These are phyloP conservation scores for Fragilariopsis cylindrus DNA, from an alignment of 108 stramenopile species.

Conservation along the genomic window DNA sequence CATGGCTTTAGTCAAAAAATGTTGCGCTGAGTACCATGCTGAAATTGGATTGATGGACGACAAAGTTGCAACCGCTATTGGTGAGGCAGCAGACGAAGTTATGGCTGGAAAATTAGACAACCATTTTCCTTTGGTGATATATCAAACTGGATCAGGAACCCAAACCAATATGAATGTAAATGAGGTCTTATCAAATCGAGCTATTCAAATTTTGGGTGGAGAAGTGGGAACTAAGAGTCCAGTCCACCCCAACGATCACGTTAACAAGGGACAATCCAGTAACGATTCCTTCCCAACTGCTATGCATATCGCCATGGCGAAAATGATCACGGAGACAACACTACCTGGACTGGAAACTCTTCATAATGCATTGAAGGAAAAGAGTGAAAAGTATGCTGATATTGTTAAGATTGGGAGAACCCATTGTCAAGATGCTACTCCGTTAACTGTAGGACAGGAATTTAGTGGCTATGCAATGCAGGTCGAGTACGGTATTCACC, in stretches of 20 bases:
- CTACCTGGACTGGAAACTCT: conserved; percentile 83
- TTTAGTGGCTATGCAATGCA: conserved; percentile 95
- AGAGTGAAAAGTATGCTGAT: conserved; percentile 70
- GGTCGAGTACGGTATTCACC: conserved; percentile 86
- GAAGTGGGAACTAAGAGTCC: conserved; percentile 86
- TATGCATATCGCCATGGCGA: conserved; percentile 91
- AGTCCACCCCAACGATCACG: conserved; percentile 98
- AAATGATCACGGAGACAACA: conserved; percentile 66
- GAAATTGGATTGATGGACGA: conserved; percentile 64
- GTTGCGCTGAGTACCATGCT: conserved; percentile 86
- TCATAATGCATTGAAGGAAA: conserved; percentile 65
- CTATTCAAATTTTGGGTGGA: conserved; percentile 93
- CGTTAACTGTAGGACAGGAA: conserved; percentile 98
- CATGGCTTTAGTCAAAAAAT: conserved; percentile 93
- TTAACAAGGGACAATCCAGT: conserved; percentile 95
- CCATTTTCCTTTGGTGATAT: conserved; percentile 96
- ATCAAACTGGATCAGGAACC: conserved; percentile 96
- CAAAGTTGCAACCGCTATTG: conserved; percentile 77
- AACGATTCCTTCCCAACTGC: conserved; percentile 98
- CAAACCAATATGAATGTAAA: conserved; percentile 99
- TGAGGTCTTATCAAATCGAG: conserved; percentile 96
- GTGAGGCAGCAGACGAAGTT: conserved; percentile 90
- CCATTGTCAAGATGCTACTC: conserved; percentile 98
- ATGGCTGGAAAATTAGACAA: conserved; percentile 88
- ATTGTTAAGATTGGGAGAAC: conserved; percentile 98